These are phyloP conservation scores for Vaccinium myrtillus DNA, from an alignment of 148 eudicot species.

Conservation along the genomic window DNA sequence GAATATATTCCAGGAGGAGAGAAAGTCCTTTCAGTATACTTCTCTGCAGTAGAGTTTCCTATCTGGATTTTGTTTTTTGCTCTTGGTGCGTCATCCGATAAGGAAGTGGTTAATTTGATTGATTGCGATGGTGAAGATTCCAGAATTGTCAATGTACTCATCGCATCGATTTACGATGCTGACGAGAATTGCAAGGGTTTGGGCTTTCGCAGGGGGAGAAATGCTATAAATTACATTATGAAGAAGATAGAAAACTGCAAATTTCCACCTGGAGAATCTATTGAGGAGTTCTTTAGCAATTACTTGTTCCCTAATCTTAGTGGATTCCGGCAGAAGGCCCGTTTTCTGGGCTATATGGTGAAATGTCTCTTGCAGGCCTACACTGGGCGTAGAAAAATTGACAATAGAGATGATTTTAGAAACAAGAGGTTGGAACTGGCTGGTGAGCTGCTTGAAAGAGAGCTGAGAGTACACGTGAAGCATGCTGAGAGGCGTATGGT, in stretches of 20 bases:
- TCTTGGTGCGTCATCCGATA: slow-evolving; percentile 72
- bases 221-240: slow-evolving; percentile 47
- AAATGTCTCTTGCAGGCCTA: slow-evolving; percentile 69
- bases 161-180: slow-evolving; percentile 84
- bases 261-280: slow-evolving; percentile 71
- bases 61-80: slow-evolving; percentile 89
- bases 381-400: slow-evolving; percentile 74
- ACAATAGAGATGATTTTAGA: slow-evolving; percentile 84
- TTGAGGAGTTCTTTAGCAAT: slow-evolving; percentile 42
- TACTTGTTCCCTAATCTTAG: slow-evolving; percentile 63
- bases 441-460: slow-evolving; percentile 78
- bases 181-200: slow-evolving; percentile 62
- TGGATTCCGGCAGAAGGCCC: slow-evolving; percentile 64
- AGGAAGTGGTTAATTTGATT: slow-evolving; percentile 69
- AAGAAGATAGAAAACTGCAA: slow-evolving; percentile 38
- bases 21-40: slow-evolving; percentile 56
- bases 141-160: slow-evolving; percentile 57
- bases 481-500: slow-evolving; percentile 96
- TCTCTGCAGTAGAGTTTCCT: slow-evolving; percentile 62
- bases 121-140: slow-evolving; percentile 56
- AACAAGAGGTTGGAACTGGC: slow-evolving; percentile 89
- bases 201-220: slow-evolving; percentile 42
- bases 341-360: slow-evolving; percentile 86
- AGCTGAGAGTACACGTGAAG: slow-evolving; percentile 68
- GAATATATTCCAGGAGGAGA: slow-evolving; percentile 60